Evolutionary conservation across 1,139 yeast genomes (phyloP).

Genomic region (Geotrichum klebahnii): DNA sequence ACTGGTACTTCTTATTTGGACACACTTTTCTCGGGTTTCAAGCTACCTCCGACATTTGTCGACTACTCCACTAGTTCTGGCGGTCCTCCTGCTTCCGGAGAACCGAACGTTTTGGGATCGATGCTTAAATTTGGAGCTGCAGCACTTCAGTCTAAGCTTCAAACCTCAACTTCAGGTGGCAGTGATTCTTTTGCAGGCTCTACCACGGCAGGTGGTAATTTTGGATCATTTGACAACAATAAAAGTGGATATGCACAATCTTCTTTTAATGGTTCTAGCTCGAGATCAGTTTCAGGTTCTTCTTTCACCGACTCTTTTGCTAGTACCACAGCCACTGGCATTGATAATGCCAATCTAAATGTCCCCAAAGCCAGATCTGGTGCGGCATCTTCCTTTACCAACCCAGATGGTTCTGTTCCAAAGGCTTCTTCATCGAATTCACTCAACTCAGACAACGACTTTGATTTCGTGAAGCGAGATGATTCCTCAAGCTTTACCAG

Average conservation of each 20-base stretch:
- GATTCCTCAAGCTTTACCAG: constrained; percentile 23
- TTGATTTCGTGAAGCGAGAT: constrained; percentile 31
- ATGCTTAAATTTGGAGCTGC: constrained; percentile 11
- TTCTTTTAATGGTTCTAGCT: background rate
- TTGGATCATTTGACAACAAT: no score
- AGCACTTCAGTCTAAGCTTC: constrained; percentile 9
- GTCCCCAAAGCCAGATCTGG: constrained; percentile 22
- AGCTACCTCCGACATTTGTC: constrained; percentile 15
- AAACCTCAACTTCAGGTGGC: background rate
- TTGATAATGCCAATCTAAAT: background rate
- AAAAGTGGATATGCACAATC: background rate
- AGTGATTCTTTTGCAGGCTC: no score
- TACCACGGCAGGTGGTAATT: no score
- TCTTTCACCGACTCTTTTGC: background rate
- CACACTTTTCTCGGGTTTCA: constrained; percentile 16
- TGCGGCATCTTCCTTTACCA: constrained; percentile 24
- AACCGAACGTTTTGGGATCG: background rate
- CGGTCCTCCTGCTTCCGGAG: no score
- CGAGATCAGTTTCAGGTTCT: background rate
- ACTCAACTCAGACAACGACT: constrained; percentile 25
- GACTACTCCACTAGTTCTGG: no score
- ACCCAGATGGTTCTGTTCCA: constrained; percentile 24
- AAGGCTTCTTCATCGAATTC: constrained; percentile 13
- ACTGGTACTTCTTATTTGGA: constrained; percentile 8
- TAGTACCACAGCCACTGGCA: background rate